Evolutionary conservation across 345 rosid species (phyloP).

Genomic region (Geranium brycei): DNA sequence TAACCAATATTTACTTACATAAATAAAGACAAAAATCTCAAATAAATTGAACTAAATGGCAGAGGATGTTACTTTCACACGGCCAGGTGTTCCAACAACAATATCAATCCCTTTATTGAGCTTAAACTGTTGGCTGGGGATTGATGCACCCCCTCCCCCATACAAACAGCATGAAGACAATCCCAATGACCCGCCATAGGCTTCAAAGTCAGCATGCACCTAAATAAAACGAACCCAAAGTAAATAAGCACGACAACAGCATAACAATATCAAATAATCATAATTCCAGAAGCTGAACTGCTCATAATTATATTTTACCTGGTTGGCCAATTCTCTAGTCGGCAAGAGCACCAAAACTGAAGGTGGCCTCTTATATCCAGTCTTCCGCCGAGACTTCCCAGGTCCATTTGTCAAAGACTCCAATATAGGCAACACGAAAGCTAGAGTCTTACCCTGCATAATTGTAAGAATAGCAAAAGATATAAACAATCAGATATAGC

Average conservation of each 20-base stretch:
- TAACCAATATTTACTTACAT: no score
- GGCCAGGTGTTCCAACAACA: constrained; percentile 94
- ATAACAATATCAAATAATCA: not conserved
- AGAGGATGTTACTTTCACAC: constrained; percentile 45
- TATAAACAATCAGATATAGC: no score
- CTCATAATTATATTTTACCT: constrained; percentile 29
- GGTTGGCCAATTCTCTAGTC: constrained; percentile 85
- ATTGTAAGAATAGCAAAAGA: no score
- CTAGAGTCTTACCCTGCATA: constrained; percentile 80
- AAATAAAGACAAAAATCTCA: not conserved
- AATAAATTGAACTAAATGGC: not conserved
- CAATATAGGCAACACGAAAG: constrained; percentile 88
- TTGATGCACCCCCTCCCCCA: constrained; percentile 59
- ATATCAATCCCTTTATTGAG: constrained; percentile 81
- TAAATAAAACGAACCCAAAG: constrained; percentile 11
- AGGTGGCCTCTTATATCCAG: constrained; percentile 74
- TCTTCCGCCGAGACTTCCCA: constrained; percentile 40
- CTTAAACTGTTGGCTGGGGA: constrained; percentile 42
- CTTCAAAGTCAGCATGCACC: constrained; percentile 73
- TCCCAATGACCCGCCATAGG: constrained; percentile 71
- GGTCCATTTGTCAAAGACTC: constrained; percentile 81
- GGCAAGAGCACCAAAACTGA: constrained; percentile 88
- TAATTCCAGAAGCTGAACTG: not conserved
- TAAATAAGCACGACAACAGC: not conserved
- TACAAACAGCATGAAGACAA: constrained; percentile 69